A percentile compares a stretch with the other conserved stretches of the same genome.
Evolutionary conservation across 495 filamentous ascomycete species (phyloP).

Genomic region (Hypomontagnella submonticulosa): DNA sequence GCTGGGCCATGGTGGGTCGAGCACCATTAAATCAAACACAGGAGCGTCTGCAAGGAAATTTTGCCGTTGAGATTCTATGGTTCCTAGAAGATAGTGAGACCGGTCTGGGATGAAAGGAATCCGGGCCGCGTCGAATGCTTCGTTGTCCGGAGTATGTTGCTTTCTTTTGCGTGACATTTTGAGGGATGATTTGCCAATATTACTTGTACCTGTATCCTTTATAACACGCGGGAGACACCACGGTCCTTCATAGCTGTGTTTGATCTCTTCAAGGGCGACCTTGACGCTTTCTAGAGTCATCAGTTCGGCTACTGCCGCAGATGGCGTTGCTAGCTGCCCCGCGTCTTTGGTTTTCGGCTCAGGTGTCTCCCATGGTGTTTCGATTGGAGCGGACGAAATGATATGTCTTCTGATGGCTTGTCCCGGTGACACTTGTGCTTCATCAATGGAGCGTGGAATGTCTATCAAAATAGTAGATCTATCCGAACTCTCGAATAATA

Average conservation of each 20-base stretch:
- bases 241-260: constrained; percentile 48
- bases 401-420: constrained; percentile 43
- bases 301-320: constrained; percentile 56
- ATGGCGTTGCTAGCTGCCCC: constrained; percentile 28
- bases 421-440: constrained; percentile 54
- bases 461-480: constrained; percentile 55
- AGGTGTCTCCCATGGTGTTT: constrained; percentile 56
- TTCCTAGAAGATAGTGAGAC: constrained; percentile 54
- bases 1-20: constrained; percentile 97
- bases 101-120: constrained; percentile 44
- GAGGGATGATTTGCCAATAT: constrained; percentile 8
- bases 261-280: constrained; percentile 53
- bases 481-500: constrained; percentile 55
- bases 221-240: constrained; percentile 58
- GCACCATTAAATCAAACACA: constrained; percentile 80
- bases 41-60: constrained; percentile 50
- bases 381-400: constrained; percentile 50
- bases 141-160: constrained; percentile 12
- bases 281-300: constrained; percentile 58
- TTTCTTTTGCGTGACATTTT: constrained; percentile 38
- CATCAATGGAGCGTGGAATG: constrained; percentile 59
- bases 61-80: constrained; percentile 49
- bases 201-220: background rate
- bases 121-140: background rate
- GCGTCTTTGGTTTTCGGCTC: constrained; percentile 51